Conservation (phyloP, 306 rosid genomes). For the Cicer pinnatifidum region DNA sequence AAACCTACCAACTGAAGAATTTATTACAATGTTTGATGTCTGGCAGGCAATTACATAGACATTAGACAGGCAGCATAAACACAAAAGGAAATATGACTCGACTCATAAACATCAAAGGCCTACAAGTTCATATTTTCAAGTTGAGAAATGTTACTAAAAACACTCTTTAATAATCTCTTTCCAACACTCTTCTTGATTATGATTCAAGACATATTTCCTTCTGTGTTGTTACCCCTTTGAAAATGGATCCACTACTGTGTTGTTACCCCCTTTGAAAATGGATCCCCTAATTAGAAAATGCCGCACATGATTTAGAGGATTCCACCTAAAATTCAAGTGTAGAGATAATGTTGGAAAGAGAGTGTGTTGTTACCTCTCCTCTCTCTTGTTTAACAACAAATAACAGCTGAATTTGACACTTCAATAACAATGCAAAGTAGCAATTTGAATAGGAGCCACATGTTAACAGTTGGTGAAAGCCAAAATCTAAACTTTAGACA, state of each 20-base stretch:
- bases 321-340: background rate
- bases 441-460: slow-evolving; percentile 2
- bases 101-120: slow-evolving; percentile 21
- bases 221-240: background rate
- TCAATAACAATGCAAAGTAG: background rate
- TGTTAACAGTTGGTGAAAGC: background rate
- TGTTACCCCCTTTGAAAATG: slow-evolving; percentile 1
- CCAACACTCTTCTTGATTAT: background rate
- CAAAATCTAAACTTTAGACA: background rate
- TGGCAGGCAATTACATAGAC: slow-evolving; percentile 10
- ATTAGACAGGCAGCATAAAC: slow-evolving; percentile 15
- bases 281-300: background rate
- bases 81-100: slow-evolving; percentile 12
- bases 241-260: background rate
- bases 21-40: background rate
- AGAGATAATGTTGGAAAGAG: background rate
- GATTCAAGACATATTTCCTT: background rate
- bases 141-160: background rate
- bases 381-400: background rate
- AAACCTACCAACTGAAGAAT: slow-evolving; percentile 14
- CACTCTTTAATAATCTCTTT: background rate
- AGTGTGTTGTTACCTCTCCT: background rate
- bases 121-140: background rate
- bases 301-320: background rate
- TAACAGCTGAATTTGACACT: background rate